Conservation (phyloP, 2,329 filamentous ascomycete genomes). For the Pseudocercospora cruenta region DNA sequence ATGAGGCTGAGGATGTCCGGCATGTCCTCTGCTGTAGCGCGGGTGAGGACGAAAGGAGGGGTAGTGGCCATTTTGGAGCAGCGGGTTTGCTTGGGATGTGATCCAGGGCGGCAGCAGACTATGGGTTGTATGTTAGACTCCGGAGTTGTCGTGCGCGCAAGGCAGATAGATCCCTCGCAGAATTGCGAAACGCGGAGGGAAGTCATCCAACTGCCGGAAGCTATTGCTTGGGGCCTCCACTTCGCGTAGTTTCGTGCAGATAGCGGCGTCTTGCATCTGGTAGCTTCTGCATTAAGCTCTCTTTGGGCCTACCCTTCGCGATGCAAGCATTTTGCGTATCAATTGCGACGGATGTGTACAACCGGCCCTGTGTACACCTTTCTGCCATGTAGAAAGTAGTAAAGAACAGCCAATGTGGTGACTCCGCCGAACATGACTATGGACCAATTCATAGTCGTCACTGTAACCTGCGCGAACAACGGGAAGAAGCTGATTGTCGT, state of each 20-base stretch:
- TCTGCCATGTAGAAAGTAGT: constrained; percentile 26
- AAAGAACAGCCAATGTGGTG: constrained; percentile 19
- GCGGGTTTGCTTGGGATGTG: no score
- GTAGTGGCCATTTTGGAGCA: background rate
- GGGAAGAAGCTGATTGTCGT: constrained; percentile 22
- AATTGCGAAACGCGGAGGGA: background rate
- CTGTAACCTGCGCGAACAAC: constrained; percentile 5
- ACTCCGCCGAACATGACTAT: constrained; percentile 24
- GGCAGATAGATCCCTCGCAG: background rate
- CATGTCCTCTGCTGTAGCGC: constrained; percentile 14
- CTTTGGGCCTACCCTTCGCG: no score
- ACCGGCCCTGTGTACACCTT: background rate
- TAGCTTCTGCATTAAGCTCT: background rate
- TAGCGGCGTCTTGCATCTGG: no score
- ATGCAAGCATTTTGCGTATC: background rate
- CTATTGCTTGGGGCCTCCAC: background rate
- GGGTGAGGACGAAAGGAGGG: constrained; percentile 16
- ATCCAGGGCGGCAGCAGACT: no score
- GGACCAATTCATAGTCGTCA: constrained; percentile 24
- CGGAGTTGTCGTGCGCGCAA: no score
- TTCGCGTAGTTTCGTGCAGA: background rate
- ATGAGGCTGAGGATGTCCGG: constrained; percentile 10
- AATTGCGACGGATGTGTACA: background rate
- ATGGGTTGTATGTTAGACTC: no score
- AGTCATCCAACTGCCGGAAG: background rate